A percentile compares a stretch with the other conserved stretches of the same genome.
Evolutionary conservation across 805 yeast genomes (phyloP).

Genomic region (Saccharomycopsis fibuligera): DNA sequence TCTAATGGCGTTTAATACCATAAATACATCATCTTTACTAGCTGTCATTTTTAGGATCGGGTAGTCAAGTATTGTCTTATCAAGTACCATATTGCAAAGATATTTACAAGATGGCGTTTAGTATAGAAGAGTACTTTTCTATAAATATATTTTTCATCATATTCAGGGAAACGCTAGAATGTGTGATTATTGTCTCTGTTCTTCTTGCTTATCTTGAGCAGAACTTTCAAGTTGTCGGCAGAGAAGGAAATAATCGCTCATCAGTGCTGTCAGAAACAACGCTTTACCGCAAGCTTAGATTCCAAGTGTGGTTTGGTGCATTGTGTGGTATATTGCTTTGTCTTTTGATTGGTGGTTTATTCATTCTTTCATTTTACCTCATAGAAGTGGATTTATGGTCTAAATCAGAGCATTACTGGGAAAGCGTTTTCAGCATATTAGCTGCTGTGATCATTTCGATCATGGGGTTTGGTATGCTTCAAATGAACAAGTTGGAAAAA

Average conservation of each 20-base stretch:
- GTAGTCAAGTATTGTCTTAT: too few species aligned
- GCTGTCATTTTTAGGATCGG: too few species aligned
- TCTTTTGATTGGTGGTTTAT: slow-evolving; percentile 62
- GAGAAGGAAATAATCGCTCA: not conserved
- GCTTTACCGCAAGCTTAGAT: slow-evolving; percentile 34
- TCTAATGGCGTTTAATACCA: too few species aligned
- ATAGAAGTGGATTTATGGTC: slow-evolving; percentile 86
- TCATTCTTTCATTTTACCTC: slow-evolving; percentile 63
- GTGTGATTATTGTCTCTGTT: slow-evolving; percentile 85
- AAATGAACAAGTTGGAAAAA: slow-evolving; percentile 74
- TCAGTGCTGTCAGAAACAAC: not conserved
- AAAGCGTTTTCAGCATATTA: slow-evolving; percentile 71
- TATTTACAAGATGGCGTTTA: not conserved
- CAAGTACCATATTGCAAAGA: too few species aligned
- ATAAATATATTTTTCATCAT: slow-evolving; percentile 69
- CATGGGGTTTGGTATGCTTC: slow-evolving; percentile 79
- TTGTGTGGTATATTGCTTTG: slow-evolving; percentile 63
- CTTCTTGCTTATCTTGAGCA: slow-evolving; percentile 87
- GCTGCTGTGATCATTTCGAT: slow-evolving; percentile 74
- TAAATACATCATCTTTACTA: too few species aligned
- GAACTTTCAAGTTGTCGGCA: slow-evolving; percentile 4
- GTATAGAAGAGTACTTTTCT: slow-evolving; percentile 19
- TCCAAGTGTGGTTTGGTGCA: slow-evolving; percentile 84
- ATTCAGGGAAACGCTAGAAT: slow-evolving; percentile 90
- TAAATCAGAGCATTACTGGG: slow-evolving; percentile 83